phyloP scores from a whole-genome alignment of 2,329 filamentous ascomycete species.

The Nothomitra cinnamomea region DNA sequence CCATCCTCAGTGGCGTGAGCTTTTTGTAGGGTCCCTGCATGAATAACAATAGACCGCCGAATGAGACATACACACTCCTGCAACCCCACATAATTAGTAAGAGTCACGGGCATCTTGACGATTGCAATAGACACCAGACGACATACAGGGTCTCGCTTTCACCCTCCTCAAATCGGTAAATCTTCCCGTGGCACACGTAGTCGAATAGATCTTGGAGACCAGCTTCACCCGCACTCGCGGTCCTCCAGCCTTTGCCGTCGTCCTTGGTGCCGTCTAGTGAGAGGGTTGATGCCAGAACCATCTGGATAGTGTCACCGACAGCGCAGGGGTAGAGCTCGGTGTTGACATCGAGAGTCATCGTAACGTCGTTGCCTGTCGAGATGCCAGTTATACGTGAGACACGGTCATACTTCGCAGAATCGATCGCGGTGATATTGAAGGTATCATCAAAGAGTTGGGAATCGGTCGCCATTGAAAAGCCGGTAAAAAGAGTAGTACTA shows the following conservation, averaged over 20 bases:
- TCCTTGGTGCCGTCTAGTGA: conserved; percentile 72
- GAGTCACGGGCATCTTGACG: neutral
- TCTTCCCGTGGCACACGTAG: conserved; percentile 78
- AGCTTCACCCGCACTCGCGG: conserved; percentile 39
- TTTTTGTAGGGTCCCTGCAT: conserved; percentile 93
- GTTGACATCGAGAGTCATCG: conserved; percentile 83
- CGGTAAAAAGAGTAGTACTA: no score
- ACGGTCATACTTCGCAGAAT: conserved; percentile 85
- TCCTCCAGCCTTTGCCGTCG: conserved; percentile 62
- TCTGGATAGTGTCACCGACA: conserved; percentile 57
- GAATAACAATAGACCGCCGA: conserved; percentile 78
- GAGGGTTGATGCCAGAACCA: conserved; percentile 72
- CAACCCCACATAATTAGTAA: neutral
- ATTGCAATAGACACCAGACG: neutral
- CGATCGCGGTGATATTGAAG: conserved; percentile 65
- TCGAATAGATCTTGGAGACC: conserved; percentile 66
- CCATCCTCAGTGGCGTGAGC: conserved; percentile 76
- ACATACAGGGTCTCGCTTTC: conserved; percentile 76
- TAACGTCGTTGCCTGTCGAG: conserved; percentile 55
- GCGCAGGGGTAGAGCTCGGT: conserved; percentile 71
- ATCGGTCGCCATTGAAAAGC: conserved; percentile 47
- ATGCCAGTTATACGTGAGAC: conserved; percentile 71
- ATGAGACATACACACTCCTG: conserved; percentile 88
- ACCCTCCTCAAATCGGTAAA: conserved; percentile 74
- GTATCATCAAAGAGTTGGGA: conserved; percentile 86